These are phyloP conservation scores for Claviceps sp. DNA, from an alignment of 2,329 filamentous ascomycete genomes.

Conservation along the genomic window DNA sequence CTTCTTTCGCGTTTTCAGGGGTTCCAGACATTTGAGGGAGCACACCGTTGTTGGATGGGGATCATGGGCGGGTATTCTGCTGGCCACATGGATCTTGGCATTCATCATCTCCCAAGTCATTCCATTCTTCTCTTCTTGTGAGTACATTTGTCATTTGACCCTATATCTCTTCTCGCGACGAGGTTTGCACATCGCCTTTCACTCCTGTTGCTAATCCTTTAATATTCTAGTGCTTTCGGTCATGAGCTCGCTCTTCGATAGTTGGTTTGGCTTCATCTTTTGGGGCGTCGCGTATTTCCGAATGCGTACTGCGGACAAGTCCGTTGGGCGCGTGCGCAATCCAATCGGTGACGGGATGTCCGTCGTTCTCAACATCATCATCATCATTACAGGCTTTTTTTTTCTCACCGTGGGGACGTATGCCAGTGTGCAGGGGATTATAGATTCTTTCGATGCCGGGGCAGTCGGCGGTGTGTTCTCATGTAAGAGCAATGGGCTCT, in stretches of 20 bases:
- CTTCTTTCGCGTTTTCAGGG: conserved; percentile 78
- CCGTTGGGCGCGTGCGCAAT: conserved; percentile 38
- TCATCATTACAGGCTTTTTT: conserved; percentile 65
- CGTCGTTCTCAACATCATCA: conserved; percentile 53
- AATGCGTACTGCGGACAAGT: conserved; percentile 53
- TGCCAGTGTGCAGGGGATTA: conserved; percentile 58
- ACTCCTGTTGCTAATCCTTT: background rate
- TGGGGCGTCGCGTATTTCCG: conserved; percentile 73
- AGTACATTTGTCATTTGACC: conserved; percentile 19
- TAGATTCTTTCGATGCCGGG: conserved; percentile 54
- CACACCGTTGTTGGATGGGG: conserved; percentile 76
- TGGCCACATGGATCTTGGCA: conserved; percentile 63
- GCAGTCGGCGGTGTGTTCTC: conserved; percentile 60
- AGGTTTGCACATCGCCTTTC: background rate
- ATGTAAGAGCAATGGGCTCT: conserved; percentile 56
- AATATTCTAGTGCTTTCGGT: conserved; percentile 40
- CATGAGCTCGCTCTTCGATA: conserved; percentile 84
- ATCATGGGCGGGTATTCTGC: conserved; percentile 61
- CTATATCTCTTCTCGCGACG: background rate
- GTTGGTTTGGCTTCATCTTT: conserved; percentile 92
- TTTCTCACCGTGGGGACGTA: conserved; percentile 79
- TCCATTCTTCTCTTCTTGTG: conserved; percentile 73
- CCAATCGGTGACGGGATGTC: conserved; percentile 35
- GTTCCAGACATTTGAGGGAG: conserved; percentile 63
- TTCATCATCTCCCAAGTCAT: conserved; percentile 90